These are phyloP conservation scores for Aspergillus homomorphus DNA, from an alignment of 495 filamentous ascomycete species.

Conservation along the genomic window DNA sequence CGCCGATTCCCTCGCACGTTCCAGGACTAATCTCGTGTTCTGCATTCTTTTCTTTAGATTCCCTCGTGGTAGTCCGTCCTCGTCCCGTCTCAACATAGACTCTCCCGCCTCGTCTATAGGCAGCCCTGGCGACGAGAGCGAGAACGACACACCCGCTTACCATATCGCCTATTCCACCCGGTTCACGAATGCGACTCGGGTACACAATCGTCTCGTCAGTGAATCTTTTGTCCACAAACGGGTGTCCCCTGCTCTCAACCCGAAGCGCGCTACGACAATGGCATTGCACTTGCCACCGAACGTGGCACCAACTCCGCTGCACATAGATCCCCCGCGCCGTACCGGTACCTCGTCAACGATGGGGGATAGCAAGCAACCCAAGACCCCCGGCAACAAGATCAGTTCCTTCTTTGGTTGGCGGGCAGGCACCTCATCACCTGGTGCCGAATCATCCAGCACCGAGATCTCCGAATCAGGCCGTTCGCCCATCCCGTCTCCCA, in stretches of 20 bases:
- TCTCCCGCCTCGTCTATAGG: constrained; percentile 29
- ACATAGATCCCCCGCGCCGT: constrained; percentile 35
- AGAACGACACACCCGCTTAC: constrained; percentile 30
- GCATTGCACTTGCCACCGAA: constrained; percentile 37
- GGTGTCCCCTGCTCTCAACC: constrained; percentile 34
- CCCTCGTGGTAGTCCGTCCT: constrained; percentile 33
- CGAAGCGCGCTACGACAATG: constrained; percentile 44
- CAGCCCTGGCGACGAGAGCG: constrained; percentile 21
- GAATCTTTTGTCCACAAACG: constrained; percentile 47
- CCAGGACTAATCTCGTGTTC: constrained; percentile 32
- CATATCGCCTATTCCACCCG: constrained; percentile 32
- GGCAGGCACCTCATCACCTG: constrained; percentile 49
- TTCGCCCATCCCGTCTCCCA: constrained; percentile 58
- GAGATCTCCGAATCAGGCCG: constrained; percentile 60
- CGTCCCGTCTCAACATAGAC: constrained; percentile 38
- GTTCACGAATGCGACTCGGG: constrained; percentile 42
- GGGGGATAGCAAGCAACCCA: constrained; percentile 44
- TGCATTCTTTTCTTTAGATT: constrained; percentile 32
- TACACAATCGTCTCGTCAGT: constrained; percentile 47
- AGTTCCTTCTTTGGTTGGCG: constrained; percentile 72
- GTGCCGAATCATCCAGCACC: constrained; percentile 59
- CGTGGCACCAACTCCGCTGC: constrained; percentile 41
- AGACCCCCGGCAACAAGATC: constrained; percentile 60
- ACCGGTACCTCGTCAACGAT: constrained; percentile 25
- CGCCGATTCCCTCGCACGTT: constrained; percentile 8